A percentile compares a stretch with the other conserved stretches of the same genome.
Evolutionary conservation across 805 yeast species (phyloP).

Genomic region (Millerozyma miso): DNA sequence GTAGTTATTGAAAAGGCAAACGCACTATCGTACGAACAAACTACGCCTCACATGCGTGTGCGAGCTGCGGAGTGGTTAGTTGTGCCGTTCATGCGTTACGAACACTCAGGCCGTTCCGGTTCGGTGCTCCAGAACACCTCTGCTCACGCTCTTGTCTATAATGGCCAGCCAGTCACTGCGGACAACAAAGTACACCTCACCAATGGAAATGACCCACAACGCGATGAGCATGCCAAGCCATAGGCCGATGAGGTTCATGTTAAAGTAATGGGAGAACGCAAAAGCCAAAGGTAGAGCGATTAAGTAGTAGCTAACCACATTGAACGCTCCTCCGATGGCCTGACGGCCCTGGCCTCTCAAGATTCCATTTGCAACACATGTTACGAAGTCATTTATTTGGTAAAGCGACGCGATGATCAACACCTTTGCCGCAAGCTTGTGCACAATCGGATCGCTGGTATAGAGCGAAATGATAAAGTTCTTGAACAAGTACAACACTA

Average conservation of each 20-base stretch:
- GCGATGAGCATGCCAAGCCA: constrained; percentile 49
- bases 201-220: constrained; percentile 34
- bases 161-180: constrained; percentile 42
- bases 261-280: constrained; percentile 37
- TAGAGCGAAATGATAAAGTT: constrained; percentile 36
- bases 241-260: constrained; percentile 40
- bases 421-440: constrained; percentile 34
- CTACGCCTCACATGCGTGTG: too few relatives aligned
- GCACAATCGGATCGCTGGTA: constrained; percentile 35
- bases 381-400: constrained; percentile 48
- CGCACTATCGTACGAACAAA: too few relatives aligned
- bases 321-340: constrained; percentile 51
- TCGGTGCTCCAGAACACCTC: constrained; percentile 20
- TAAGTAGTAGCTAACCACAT: constrained; percentile 44
- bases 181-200: constrained; percentile 39
- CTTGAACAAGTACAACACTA: constrained; percentile 35
- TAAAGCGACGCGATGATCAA: constrained; percentile 46
- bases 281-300: constrained; percentile 49
- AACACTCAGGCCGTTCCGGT: background rate
- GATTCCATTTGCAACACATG: constrained; percentile 50
- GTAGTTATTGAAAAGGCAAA: too few relatives aligned
- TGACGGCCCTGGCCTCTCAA: constrained; percentile 58
- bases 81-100: too few relatives aligned
- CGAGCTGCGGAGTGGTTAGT: too few relatives aligned
- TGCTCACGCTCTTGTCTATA: constrained; percentile 37